Evolutionary conservation across 169 alveolate genomes (phyloP).

Genomic region (Plasmodium gaboni): DNA sequence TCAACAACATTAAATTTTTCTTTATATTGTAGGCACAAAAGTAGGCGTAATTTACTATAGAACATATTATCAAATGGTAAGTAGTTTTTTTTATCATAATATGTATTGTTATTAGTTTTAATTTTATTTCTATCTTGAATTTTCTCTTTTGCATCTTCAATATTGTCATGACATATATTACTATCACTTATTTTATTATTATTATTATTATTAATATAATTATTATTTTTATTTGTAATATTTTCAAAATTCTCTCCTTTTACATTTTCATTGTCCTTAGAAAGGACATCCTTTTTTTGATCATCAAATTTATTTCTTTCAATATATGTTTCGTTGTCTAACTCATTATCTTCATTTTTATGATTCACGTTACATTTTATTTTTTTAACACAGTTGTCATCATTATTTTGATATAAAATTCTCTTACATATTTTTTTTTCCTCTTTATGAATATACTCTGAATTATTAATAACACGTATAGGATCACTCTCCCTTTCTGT

Average conservation of each 20-base stretch:
- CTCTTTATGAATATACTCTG: constrained; percentile 3
- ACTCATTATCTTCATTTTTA: neutral
- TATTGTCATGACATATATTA: neutral
- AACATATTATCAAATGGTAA: constrained; percentile 68
- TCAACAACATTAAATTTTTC: constrained; percentile 59
- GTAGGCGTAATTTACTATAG: constrained; percentile 32
- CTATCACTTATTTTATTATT: neutral
- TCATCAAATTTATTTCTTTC: neutral
- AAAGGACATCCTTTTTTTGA: neutral
- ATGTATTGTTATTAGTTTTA: constrained; percentile 7
- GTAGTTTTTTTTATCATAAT: neutral
- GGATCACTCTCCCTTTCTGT: neutral
- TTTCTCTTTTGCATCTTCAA: neutral
- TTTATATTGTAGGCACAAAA: constrained; percentile 50
- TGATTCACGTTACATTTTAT: neutral
- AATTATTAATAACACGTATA: neutral
- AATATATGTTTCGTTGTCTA: neutral
- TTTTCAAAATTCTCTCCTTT: neutral
- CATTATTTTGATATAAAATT: constrained; percentile 1
- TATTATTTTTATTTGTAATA: neutral
- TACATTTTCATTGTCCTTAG: neutral
- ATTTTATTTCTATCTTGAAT: neutral
- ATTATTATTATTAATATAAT: neutral
- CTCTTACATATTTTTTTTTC: constrained; percentile 16
- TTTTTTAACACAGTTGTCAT: constrained; percentile 12